Evolutionary conservation across 169 alveolate genomes (phyloP), one percentile per base, ranked within the genome.

Genomic region (Plasmodium inui): DNA sequence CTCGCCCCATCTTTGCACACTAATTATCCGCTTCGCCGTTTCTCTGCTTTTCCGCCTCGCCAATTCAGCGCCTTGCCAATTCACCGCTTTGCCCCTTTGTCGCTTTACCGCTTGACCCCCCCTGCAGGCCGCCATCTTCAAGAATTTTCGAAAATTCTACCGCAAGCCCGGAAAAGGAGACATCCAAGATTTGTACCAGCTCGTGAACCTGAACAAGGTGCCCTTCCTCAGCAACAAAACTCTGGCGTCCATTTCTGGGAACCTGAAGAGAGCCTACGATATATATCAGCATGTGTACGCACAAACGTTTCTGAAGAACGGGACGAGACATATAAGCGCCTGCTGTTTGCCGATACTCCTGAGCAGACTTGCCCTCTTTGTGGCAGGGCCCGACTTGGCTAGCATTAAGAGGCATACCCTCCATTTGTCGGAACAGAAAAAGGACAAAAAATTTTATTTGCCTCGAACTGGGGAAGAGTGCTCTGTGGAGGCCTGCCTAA

Each of bases 231-330:
- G 88, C 28, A 79, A 79, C 37, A 70, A 61, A 26, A 88, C 88
- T 2, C 41, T 88, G 41, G 80, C 78, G 8, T 78, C 88, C 17
- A 88, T 88, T 32, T 88, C 83, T 26, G 30, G 74, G 10, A 89
- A 88, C 46, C 44, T 88, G 34, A 88, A 88, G 55, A 88, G 94
- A 76, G 94, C 94, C 8, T 53, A 78, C 22, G 94, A 88, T 12
- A 88, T 88, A 37, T 88, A 88, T 76, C 83, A 88, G 28, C 80
- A 88, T 61, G 46, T 88, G 17, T 88, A 88, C 17, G 61, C 72
- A 55, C 41, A 88, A 19, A 88, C 50, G 10, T 88, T 88, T 79
- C 53, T 57, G 8, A 88, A 88, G 44, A 78, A 76, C 3, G 81
- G 44, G 17, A 39, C 46, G 44, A 5, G 71, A 2, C n/a, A 72